Percentiles rank a stretch among this genome's conserved stretches.
Evolutionary conservation across 805 yeast genomes (phyloP).

Genomic region (Saturnispora serradocipensis): DNA sequence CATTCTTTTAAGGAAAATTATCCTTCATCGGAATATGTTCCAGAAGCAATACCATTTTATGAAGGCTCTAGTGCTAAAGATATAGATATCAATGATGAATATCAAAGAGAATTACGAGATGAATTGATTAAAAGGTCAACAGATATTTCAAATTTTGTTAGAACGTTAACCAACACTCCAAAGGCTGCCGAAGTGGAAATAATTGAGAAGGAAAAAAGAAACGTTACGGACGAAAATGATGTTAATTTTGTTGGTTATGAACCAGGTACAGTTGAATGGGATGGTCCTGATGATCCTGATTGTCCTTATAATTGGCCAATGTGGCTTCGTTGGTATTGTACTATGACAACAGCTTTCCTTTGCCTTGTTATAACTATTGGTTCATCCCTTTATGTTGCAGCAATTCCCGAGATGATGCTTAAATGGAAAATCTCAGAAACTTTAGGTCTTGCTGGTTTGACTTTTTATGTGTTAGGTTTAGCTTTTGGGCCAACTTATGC

Average conservation of each 20-base stretch:
- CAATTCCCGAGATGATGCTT: slow-evolving; percentile 44
- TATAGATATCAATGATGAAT: slow-evolving; percentile 8
- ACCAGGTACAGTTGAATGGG: slow-evolving; percentile 45
- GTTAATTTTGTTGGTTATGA: slow-evolving; percentile 24
- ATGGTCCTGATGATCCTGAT: slow-evolving; percentile 45
- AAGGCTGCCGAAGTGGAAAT: slow-evolving; percentile 5
- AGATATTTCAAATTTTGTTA: slow-evolving; percentile 14
- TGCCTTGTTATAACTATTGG: slow-evolving; percentile 70
- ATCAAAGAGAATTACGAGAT: slow-evolving; percentile 17
- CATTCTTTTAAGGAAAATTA: no score
- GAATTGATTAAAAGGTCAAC: slow-evolving; percentile 19
- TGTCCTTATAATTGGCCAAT: slow-evolving; percentile 64
- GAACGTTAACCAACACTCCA: slow-evolving; percentile 10
- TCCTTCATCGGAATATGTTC: neutral
- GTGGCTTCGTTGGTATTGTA: slow-evolving; percentile 54
- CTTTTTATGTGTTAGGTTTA: slow-evolving; percentile 62
- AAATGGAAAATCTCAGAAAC: slow-evolving; percentile 47
- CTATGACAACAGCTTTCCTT: slow-evolving; percentile 53
- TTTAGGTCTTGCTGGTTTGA: slow-evolving; percentile 56
- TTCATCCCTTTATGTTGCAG: slow-evolving; percentile 60
- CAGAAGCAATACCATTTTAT: neutral
- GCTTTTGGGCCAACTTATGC: slow-evolving; percentile 63
- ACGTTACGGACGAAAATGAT: slow-evolving; percentile 20
- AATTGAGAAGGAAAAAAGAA: slow-evolving; percentile 10
- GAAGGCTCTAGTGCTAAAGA: neutral